Conservation (phyloP, 768 basidiomycete genomes). For the Russula dissimulans region DNA sequence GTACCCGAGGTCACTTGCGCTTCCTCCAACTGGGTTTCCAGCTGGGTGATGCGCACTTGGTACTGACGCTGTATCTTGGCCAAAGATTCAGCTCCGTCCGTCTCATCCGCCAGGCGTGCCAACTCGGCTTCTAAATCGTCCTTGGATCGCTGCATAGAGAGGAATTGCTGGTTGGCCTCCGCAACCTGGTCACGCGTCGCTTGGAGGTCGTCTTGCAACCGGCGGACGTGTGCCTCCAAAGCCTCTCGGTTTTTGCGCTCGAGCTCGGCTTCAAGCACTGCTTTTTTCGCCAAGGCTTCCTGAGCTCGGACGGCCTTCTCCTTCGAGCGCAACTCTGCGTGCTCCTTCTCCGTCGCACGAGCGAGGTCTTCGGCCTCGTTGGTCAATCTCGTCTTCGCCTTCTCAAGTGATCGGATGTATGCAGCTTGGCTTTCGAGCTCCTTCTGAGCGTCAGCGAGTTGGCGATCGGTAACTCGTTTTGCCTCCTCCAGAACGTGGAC, state of each 20-base stretch:
- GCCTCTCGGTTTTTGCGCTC: slow-evolving; percentile 58
- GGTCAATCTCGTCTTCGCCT: slow-evolving; percentile 61
- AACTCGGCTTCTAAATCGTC: slow-evolving; percentile 59
- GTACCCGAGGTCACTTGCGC: slow-evolving; percentile 41
- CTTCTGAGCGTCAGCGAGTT: slow-evolving; percentile 70
- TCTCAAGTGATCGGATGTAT: slow-evolving; percentile 82
- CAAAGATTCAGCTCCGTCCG: slow-evolving; percentile 42
- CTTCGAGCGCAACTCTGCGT: slow-evolving; percentile 52
- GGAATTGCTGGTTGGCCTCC: slow-evolving; percentile 46
- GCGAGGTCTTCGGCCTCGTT: slow-evolving; percentile 77
- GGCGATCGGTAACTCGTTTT: slow-evolving; percentile 87
- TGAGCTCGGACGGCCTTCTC: slow-evolving; percentile 58
- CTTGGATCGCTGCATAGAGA: slow-evolving; percentile 49
- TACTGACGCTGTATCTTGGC: slow-evolving; percentile 57
- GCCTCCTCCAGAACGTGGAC: slow-evolving; percentile 95
- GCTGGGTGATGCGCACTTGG: slow-evolving; percentile 48
- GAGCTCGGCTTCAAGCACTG: slow-evolving; percentile 50
- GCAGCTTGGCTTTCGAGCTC: slow-evolving; percentile 66
- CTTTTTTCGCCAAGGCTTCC: slow-evolving; percentile 50
- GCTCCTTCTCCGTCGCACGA: slow-evolving; percentile 64
- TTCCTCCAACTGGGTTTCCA: slow-evolving; percentile 55
- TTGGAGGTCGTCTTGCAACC: slow-evolving; percentile 54
- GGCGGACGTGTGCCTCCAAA: slow-evolving; percentile 52
- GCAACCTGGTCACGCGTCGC: slow-evolving; percentile 44
- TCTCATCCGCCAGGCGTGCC: slow-evolving; percentile 53